phyloP scores from a whole-genome alignment of 2,329 filamentous ascomycete genomes.

The Diaporthe nobilis region DNA sequence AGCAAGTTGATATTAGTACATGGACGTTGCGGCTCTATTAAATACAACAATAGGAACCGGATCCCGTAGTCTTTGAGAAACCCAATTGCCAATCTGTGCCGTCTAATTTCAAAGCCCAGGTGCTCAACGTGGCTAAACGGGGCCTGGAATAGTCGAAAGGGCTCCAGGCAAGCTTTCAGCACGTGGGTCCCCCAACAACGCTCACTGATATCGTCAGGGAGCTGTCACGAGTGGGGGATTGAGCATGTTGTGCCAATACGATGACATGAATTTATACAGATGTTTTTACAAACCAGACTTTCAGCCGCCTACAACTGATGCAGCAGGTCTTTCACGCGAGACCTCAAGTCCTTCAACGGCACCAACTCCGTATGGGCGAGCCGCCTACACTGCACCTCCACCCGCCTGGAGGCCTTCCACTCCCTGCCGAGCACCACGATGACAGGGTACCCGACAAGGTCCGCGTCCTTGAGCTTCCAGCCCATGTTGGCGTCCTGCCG shows the following conservation, averaged over 20 bases:
- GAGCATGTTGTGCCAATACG: background rate
- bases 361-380: conserved; percentile 75
- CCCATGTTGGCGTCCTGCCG: conserved; percentile 72
- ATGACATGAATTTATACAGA: background rate
- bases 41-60: background rate
- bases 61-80: background rate
- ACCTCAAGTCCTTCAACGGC: conserved; percentile 61
- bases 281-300: background rate
- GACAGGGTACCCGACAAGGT: conserved; percentile 89
- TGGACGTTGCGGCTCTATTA: background rate
- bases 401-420: conserved; percentile 71
- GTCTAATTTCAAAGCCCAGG: background rate
- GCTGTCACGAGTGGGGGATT: background rate
- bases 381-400: conserved; percentile 85
- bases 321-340: conserved; percentile 63
- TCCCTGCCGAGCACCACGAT: conserved; percentile 82
- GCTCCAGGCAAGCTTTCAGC: background rate
- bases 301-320: conserved; percentile 60
- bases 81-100: background rate
- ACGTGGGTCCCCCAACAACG: background rate
- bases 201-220: background rate
- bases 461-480: conserved; percentile 93
- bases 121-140: background rate
- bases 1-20: background rate
- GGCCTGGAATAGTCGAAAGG: too few species aligned